Base-by-base conservation (phyloP, 2,329 filamentous ascomycete species). In the Aspergillus viridinutans region DNA sequence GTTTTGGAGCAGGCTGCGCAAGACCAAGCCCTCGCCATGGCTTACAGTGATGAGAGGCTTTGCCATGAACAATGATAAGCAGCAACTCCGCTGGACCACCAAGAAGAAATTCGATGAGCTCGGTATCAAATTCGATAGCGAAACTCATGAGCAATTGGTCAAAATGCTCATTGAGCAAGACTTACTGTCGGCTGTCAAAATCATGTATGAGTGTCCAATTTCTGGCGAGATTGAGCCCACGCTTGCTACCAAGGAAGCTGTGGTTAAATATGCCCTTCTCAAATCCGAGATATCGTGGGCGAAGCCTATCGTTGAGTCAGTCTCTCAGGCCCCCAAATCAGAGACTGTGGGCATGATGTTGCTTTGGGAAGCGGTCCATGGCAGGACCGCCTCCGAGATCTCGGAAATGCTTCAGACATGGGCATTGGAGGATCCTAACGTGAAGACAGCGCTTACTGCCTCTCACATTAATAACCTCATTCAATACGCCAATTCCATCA, bases 391-490 rank as follows among this genome's bases (percentile, higher is more conserved):
- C 1, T 85, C 90, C 71, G 86, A 90, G 68, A 81, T 92, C 58
- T 82, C 85, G 55, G 83, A 86, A 62, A 91, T 92, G 84, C 83
- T 94, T 58, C 78, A 83, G 47, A 80, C 86, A 21, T 87, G 91
- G 81, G 72, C 78, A n/a, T 78, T 59, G 66, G 76, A 53, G 71
- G 79, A 58, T 72, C 81, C 56, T 69, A 78, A 55, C 17, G 55
- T 73, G 32, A 74, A 76, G 17, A 63, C 81, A 3, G 72, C 78
- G 6, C 85, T 91, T 0, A 87, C 90, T 54, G 86, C 86, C 6
- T 75, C 81, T 3, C 91, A 89, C 5, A 85, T 97, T 65, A 96
- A 97, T 67, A 77, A 79, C 5, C 80, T 97, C 26, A 81, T 97
- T 20, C 82, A 84, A 53, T 85, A 87, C 56, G 90, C 90, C 9